These are phyloP conservation scores for Candida sanyaensis DNA, from an alignment of 1,139 yeast genomes.

Conservation along the genomic window DNA sequence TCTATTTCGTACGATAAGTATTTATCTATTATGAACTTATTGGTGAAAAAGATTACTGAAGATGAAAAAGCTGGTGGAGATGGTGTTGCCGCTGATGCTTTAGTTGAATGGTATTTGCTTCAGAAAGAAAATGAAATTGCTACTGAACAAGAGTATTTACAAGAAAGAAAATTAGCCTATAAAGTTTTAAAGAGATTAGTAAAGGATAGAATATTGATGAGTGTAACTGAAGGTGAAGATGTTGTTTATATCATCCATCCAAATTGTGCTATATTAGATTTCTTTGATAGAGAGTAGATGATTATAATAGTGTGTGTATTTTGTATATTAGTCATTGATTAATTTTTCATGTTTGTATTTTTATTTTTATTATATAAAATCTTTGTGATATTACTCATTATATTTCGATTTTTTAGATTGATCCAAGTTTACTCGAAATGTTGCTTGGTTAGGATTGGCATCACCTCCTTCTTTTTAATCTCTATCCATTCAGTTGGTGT, in stretches of 20 bases:
- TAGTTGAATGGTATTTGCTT: conserved; percentile 79
- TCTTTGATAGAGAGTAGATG: conserved; percentile 31
- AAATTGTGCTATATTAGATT: conserved; percentile 76
- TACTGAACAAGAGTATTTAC: conserved; percentile 70
- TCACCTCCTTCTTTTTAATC: conserved; percentile 3
- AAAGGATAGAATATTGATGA: conserved; percentile 84
- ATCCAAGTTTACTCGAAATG: conserved; percentile 12
- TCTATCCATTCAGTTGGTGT: conserved; percentile 30
- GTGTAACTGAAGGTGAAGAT: conserved; percentile 63
- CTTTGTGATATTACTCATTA: not conserved
- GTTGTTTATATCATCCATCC: conserved; percentile 81
- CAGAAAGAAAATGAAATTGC: conserved; percentile 72
- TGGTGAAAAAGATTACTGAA: conserved; percentile 71
- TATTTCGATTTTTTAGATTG: conserved; percentile 1
- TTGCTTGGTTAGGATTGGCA: conserved; percentile 6
- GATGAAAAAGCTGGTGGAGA: conserved; percentile 53
- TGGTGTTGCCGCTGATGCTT: conserved; percentile 70
- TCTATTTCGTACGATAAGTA: conserved; percentile 85
- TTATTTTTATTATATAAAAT: not conserved
- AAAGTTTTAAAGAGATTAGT: conserved; percentile 85
- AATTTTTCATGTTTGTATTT: not conserved
- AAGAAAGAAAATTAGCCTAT: conserved; percentile 68
- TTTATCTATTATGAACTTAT: conserved; percentile 76
- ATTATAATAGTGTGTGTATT: not conserved
- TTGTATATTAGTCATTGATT: not conserved